Evolutionary conservation across 139 green algal genomes (phyloP).

Genomic region (Tetraselmis chui): DNA sequence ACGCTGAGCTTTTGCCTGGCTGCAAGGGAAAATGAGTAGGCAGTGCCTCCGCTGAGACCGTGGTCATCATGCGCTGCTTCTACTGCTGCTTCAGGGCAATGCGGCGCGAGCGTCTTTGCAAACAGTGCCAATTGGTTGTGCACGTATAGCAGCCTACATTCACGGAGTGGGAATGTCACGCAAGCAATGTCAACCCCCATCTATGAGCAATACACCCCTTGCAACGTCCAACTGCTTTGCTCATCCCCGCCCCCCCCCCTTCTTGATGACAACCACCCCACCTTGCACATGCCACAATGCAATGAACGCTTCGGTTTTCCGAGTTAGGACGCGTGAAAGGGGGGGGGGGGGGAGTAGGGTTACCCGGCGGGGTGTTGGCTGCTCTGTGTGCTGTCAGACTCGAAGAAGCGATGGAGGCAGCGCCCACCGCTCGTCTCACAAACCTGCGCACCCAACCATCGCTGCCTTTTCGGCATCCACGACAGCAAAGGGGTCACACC

Average conservation of each 20-base stretch:
- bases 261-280: no score
- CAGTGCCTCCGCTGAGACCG: background rate
- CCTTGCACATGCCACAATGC: no score
- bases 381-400: background rate
- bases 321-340: no score
- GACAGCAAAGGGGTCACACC: no score
- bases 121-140: conserved; percentile 43
- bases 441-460: background rate
- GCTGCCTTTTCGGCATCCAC: background rate
- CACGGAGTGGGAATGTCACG: no score
- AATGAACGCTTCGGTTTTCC: no score
- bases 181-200: no score
- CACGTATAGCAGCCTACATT: background rate
- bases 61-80: background rate
- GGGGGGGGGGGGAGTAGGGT: background rate
- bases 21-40: background rate
- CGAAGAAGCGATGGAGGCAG: background rate
- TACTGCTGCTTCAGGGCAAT: conserved; percentile 26
- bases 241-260: no score
- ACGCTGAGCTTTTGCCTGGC: background rate
- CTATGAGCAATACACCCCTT: no score
- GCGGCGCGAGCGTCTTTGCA: conserved; percentile 36
- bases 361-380: background rate
- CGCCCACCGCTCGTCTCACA: background rate
- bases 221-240: no score